Percentiles rank a stretch among this genome's conserved stretches.
phyloP scores from a whole-genome alignment of 2,329 filamentous ascomycete species.

The Fusarium odoratissimum region DNA sequence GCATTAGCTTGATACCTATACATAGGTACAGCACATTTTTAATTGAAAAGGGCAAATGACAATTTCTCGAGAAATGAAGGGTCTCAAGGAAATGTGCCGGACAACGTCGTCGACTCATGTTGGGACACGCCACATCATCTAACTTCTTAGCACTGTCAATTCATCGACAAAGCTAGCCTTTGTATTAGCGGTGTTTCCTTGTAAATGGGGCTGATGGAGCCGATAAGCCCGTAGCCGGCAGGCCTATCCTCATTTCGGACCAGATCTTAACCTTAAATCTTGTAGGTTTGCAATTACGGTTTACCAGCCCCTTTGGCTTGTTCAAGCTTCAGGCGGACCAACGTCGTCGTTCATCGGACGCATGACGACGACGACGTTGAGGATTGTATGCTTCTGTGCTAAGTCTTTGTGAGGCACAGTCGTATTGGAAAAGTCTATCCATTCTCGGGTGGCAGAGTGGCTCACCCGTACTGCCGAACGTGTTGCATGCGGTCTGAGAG shows the following conservation, averaged over 20 bases:
- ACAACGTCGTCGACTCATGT: not conserved
- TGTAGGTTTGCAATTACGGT: constrained; percentile 3
- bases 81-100: not conserved
- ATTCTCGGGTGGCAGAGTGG: constrained; percentile 10
- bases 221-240: not conserved
- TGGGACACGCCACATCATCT: constrained; percentile 10
- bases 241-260: constrained; percentile 17
- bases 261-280: constrained; percentile 30
- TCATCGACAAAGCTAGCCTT: not conserved
- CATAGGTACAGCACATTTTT: constrained; percentile 35
- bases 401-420: constrained; percentile 5
- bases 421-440: constrained; percentile 5
- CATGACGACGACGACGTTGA: constrained; percentile 4
- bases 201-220: not conserved
- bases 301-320: constrained; percentile 8
- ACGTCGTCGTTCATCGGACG: not conserved
- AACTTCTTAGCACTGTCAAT: constrained; percentile 5
- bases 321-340: not conserved
- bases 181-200: not conserved
- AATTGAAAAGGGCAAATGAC: constrained; percentile 34
- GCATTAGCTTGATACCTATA: constrained; percentile 33
- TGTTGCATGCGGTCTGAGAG: constrained; percentile 15
- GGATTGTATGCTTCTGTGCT: not conserved
- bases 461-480: not conserved
- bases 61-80: constrained; percentile 32